Evolutionary conservation across 2,329 filamentous ascomycete genomes (phyloP), one percentile per base, ranked within the genome.

Genomic region (Didymellaceae sp.): DNA sequence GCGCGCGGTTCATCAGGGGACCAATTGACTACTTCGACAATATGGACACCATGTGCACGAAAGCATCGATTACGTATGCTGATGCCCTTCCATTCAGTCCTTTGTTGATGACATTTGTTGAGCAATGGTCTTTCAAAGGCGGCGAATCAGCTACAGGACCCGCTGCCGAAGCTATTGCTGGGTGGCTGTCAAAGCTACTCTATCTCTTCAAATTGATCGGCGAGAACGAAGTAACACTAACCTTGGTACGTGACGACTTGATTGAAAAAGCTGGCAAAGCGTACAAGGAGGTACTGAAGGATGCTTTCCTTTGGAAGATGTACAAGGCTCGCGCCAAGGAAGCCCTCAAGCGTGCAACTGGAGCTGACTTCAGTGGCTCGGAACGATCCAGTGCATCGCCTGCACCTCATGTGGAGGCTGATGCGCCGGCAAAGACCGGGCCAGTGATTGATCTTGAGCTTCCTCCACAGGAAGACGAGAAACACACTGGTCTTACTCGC

Each of bases 1-100:
- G 90, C 43, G 85, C 84, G 22, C 84, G 92, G 18, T 89, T 90
- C 59, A 86, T 86, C 13, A 86, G 82, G 48, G 87, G 87, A 18
- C 89, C 91, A 0, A 87, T 95, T 65, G 95, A 91, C 67, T 93
- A 96, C 64, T 84, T 94, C 21, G 88, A 94, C 54, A 77, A 85
- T 64, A 72, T 90, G 20, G 80, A 86, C 45, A 80, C 84, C 59
- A 73, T 52, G 70, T 75, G 45, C 33, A 60, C 76, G 7, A 54
- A 57, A 3, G 42, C 20, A 13, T 52, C 55, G 10, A 60, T 41
- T 39, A 50, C 62, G 24, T 49, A 43, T 33, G 57, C 68, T 28
- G 47, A 59, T 2, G 25, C 55, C 25, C 31, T 58, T 48, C 53
- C 75, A 22, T 70, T 84, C 9, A 91, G 88, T 59, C 80, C 91